These are phyloP conservation scores for Flaveria bidentis DNA, from an alignment of 129 eudicot species.

Conservation along the genomic window DNA sequence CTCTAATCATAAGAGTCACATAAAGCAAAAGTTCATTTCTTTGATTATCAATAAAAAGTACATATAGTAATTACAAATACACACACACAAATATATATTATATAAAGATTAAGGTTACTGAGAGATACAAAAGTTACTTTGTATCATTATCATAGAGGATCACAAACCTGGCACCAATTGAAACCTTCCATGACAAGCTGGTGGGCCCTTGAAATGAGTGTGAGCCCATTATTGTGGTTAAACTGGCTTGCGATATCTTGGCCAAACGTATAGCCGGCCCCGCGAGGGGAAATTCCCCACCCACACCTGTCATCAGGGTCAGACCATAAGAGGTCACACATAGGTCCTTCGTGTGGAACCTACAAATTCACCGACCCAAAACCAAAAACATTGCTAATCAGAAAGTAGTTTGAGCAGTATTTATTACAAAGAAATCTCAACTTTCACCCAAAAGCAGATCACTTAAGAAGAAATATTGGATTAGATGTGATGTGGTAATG, in stretches of 20 bases:
- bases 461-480: neutral
- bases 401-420: slow-evolving; percentile 1
- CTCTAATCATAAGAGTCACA: neutral
- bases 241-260: slow-evolving; percentile 86
- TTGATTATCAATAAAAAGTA: neutral
- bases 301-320: slow-evolving; percentile 95
- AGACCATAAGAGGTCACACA: slow-evolving; percentile 96
- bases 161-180: slow-evolving; percentile 90
- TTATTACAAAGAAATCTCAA: neutral
- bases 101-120: neutral
- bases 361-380: slow-evolving; percentile 23
- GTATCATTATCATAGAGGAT: slow-evolving; percentile 3
- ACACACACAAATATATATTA: neutral
- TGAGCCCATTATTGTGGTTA: slow-evolving; percentile 87
- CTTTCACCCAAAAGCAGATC: neutral
- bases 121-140: neutral
- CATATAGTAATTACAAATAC: neutral
- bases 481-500: neutral
- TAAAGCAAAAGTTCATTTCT: neutral
- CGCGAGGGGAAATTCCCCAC: slow-evolving; percentile 95
- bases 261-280: slow-evolving; percentile 96
- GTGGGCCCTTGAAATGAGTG: slow-evolving; percentile 91
- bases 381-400: neutral
- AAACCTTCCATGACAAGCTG: slow-evolving; percentile 96
- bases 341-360: slow-evolving; percentile 98